Evolutionary conservation across 2,329 filamentous ascomycete genomes (phyloP).

Genomic region (Colletotrichum sp.): DNA sequence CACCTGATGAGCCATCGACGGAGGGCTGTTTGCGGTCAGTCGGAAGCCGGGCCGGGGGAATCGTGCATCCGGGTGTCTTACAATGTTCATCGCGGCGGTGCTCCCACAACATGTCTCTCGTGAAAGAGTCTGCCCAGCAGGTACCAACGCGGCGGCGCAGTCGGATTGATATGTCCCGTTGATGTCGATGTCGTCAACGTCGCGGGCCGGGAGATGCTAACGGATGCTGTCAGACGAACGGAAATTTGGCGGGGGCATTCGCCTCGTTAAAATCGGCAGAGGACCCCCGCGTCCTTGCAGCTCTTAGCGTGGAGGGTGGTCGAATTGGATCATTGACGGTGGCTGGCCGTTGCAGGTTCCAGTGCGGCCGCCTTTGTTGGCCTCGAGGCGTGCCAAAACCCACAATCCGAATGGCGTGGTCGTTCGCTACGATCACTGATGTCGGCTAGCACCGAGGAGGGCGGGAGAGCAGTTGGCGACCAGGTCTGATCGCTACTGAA

Average conservation of each 20-base stretch:
- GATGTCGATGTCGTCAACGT: background rate
- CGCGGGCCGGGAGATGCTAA: background rate
- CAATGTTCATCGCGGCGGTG: background rate
- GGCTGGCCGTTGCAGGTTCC: background rate
- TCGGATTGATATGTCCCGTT: background rate
- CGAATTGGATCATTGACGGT: background rate
- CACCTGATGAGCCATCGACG: slow-evolving; percentile 24
- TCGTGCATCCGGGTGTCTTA: background rate
- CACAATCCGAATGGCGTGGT: background rate
- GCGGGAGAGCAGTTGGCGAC: background rate
- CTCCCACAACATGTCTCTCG: background rate
- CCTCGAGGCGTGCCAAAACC: background rate
- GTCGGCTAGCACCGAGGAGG: background rate
- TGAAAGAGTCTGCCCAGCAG: background rate
- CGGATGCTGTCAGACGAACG: background rate
- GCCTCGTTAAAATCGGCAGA: background rate
- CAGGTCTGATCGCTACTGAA: background rate
- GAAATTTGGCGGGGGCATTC: background rate
- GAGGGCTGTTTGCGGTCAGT: background rate
- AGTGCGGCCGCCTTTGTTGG: background rate
- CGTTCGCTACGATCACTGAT: background rate
- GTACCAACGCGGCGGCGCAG: background rate
- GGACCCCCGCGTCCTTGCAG: background rate
- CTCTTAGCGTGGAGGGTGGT: background rate
- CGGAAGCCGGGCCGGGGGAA: background rate